Conservation (phyloP, 148 eudicot genomes). For the Fagopyrum homotropicum region DNA sequence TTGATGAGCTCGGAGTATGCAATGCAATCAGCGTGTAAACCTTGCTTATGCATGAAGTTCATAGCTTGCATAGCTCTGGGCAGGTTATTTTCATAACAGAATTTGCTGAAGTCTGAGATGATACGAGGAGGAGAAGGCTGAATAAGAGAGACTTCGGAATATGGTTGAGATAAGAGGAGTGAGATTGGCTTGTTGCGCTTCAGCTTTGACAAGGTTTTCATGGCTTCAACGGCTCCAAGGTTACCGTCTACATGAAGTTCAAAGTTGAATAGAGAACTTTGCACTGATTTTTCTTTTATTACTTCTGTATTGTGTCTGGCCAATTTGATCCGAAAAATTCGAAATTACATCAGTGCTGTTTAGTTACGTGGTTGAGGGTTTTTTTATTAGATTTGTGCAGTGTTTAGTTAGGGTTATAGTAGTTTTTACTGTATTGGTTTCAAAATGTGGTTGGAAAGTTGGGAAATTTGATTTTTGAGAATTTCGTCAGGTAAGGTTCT, state of each 20-base stretch:
- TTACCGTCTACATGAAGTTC: not conserved
- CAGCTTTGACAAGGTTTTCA: slow-evolving; percentile 18
- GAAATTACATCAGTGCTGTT: not conserved
- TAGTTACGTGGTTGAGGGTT: not conserved
- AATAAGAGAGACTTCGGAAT: slow-evolving; percentile 13
- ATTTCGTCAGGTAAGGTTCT: too few relatives aligned
- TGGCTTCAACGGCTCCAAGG: not conserved
- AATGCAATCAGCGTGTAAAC: slow-evolving; percentile 27
- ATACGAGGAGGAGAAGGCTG: slow-evolving; percentile 12
- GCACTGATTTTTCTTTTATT: too few relatives aligned
- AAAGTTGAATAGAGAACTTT: too few relatives aligned
- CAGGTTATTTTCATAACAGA: slow-evolving; percentile 27
- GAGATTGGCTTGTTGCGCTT: slow-evolving; percentile 5
- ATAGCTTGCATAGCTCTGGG: slow-evolving; percentile 33
- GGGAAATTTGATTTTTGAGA: too few relatives aligned
- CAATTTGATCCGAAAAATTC: too few relatives aligned
- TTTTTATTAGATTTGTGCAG: too few relatives aligned
- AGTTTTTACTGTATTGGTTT: too few relatives aligned
- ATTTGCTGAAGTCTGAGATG: slow-evolving; percentile 25
- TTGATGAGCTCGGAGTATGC: slow-evolving; percentile 40
- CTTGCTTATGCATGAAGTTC: slow-evolving; percentile 24
- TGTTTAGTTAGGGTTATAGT: too few relatives aligned
- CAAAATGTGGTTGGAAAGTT: too few relatives aligned
- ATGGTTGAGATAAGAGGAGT: slow-evolving; percentile 11
- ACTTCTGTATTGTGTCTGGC: too few relatives aligned